Conservation (phyloP, 352 stramenopile genomes). For the Pythium dissotocum region DNA sequence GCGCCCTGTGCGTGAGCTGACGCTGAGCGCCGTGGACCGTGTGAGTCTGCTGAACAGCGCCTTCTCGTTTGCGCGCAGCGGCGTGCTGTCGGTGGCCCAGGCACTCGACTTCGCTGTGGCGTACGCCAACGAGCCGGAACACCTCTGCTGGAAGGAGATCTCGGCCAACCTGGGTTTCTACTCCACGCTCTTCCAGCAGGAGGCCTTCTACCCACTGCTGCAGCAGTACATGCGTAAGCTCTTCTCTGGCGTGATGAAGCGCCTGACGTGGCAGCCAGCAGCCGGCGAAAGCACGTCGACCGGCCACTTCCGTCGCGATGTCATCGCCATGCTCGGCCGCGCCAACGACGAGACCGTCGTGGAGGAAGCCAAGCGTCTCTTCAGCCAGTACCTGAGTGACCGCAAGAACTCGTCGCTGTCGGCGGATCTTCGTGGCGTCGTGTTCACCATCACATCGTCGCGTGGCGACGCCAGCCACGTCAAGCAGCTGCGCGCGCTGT, state of each 20-base stretch:
- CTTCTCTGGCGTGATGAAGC: slow-evolving; percentile 55
- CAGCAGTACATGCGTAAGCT: slow-evolving; percentile 65
- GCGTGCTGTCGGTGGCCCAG: slow-evolving; percentile 48
- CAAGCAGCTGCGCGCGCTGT: slow-evolving; percentile 49
- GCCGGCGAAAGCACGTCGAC: slow-evolving; percentile 45
- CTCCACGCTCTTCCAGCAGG: slow-evolving; percentile 56
- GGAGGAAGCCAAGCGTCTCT: slow-evolving; percentile 50
- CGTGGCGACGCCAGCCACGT: slow-evolving; percentile 47
- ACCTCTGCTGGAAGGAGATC: slow-evolving; percentile 82
- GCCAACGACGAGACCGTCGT: slow-evolving; percentile 56
- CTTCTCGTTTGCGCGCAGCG: slow-evolving; percentile 89
- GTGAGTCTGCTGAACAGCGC: slow-evolving; percentile 93
- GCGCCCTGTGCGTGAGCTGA: slow-evolving; percentile 51
- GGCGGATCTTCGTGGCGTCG: slow-evolving; percentile 59
- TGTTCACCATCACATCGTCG: slow-evolving; percentile 62
- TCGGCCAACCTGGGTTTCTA: slow-evolving; percentile 66
- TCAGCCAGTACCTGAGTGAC: slow-evolving; percentile 58
- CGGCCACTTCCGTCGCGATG: slow-evolving; percentile 68
- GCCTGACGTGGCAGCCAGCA: slow-evolving; percentile 47
- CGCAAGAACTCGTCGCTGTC: slow-evolving; percentile 42
- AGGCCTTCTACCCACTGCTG: slow-evolving; percentile 59
- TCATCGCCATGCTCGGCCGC: slow-evolving; percentile 70
- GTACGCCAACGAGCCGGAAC: slow-evolving; percentile 60
- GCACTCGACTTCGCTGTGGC: slow-evolving; percentile 70
- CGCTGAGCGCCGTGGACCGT: slow-evolving; percentile 84